phyloP scores from a whole-genome alignment of 2,329 filamentous ascomycete species.

The Bipolaris bicolor region DNA sequence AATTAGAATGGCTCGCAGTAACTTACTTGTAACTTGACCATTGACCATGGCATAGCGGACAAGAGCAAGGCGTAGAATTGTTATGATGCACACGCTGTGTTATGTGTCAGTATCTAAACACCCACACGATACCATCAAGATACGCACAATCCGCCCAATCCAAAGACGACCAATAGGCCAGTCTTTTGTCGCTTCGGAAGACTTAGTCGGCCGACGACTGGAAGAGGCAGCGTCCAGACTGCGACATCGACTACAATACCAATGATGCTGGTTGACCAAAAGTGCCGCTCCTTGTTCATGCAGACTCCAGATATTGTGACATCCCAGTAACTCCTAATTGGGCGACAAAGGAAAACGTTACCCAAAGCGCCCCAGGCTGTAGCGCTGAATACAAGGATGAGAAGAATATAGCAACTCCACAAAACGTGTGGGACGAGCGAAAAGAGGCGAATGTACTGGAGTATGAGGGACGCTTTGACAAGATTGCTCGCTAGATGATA shows the following conservation, averaged over 20 bases:
- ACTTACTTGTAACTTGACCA: conserved; percentile 33
- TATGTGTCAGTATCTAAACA: not conserved
- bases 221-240: conserved; percentile 42
- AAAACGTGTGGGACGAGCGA: conserved; percentile 12
- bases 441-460: conserved; percentile 43
- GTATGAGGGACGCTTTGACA: conserved; percentile 41
- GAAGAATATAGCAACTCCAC: conserved; percentile 23
- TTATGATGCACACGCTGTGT: conserved; percentile 38
- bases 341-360: conserved; percentile 38
- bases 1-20: not conserved
- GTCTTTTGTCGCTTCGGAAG: conserved; percentile 43
- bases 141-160: conserved; percentile 47
- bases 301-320: conserved; percentile 26
- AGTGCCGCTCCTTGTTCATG: conserved; percentile 32
- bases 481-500: conserved; percentile 43
- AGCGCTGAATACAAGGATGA: conserved; percentile 27
- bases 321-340: conserved; percentile 38
- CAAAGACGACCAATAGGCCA: conserved; percentile 43
- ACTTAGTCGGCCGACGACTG: conserved; percentile 35
- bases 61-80: conserved; percentile 37
- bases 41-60: conserved; percentile 27
- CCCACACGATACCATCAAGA: not conserved
- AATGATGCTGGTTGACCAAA: conserved; percentile 33
- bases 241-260: conserved; percentile 40
- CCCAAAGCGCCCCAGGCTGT: conserved; percentile 37